These are phyloP conservation scores for Selenicereus undatus DNA, from an alignment of 148 eudicot genomes.

Conservation along the genomic window DNA sequence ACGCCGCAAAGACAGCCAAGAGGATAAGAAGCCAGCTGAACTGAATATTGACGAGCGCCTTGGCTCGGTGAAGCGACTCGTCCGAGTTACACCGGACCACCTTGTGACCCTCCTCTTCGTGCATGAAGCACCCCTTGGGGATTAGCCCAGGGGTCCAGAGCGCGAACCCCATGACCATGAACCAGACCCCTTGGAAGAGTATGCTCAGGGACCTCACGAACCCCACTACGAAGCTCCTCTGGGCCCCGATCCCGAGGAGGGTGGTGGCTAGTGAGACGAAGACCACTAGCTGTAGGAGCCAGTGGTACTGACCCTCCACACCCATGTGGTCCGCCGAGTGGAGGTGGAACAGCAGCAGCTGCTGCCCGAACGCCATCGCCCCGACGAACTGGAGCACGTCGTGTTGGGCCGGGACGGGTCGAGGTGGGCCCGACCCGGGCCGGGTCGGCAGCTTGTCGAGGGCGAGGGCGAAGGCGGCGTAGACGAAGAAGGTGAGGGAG, in stretches of 20 bases:
- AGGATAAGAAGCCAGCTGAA: conserved; percentile 70
- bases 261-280: conserved; percentile 44
- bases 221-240: conserved; percentile 40
- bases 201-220: conserved; percentile 65
- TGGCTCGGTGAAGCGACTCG: conserved; percentile 61
- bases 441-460: conserved; percentile 30
- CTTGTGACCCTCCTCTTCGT: conserved; percentile 53
- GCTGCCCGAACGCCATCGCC: conserved; percentile 56
- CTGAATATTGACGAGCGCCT: conserved; percentile 61
- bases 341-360: conserved; percentile 67
- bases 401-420: conserved; percentile 18
- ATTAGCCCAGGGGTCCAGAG: conserved; percentile 69
- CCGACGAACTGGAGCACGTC: conserved; percentile 49
- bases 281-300: conserved; percentile 64
- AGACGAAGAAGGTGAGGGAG: conserved; percentile 53
- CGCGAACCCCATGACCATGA: conserved; percentile 69
- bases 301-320: conserved; percentile 80
- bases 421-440: not conserved
- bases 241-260: conserved; percentile 47
- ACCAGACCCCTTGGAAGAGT: conserved; percentile 67
- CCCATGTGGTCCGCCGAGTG: conserved; percentile 90
- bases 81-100: conserved; percentile 58
- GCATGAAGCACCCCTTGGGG: conserved; percentile 63
- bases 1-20: conserved; percentile 37
- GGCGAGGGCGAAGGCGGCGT: conserved; percentile 49